Base-by-base conservation (phyloP, 192 early-diverging fungal genomes). In the Coemansia sp. region DNA sequence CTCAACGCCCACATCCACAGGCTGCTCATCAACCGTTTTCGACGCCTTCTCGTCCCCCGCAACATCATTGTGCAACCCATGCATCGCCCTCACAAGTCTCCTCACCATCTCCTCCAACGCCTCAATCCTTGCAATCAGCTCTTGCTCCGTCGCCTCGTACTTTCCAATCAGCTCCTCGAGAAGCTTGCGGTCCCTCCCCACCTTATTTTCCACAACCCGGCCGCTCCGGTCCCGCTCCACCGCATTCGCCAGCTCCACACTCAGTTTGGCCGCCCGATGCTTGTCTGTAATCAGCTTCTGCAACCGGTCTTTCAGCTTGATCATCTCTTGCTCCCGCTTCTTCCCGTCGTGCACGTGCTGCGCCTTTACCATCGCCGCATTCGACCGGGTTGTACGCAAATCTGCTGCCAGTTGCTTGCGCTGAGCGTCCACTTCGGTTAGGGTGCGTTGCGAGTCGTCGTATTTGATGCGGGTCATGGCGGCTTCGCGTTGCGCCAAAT, bases 201-300 rank as follows among this genome's bases (percentile, higher is more conserved):
- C 22, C 19, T 48, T 5, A 15, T 59, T 37, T 20, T 74, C 72
- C 31, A 74, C 50, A 0, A 64, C 67, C 4, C 67, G 50, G 4
- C 66, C 75, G 2, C 54, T 62, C 46, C 71, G 66, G 28, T 69
- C 77, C 8, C 72, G 59, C n/a, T 21, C 42, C 8, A 69, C 37
- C 0, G 75, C 63, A 53, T 83, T 83, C 11, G 60, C 28, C 19
- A 83, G 28, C 52, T 78, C 65, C 5, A 83, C 47, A 17, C 31
- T 25, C 12, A 75, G 50, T 36, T 78, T 75, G 2, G 68, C 62
- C 14, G 59, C 9, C 0, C 72, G 50, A 31, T 72, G 68, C 62
- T 78, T 78, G 34, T 83, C 81, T 0, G 66, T 62, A n/a, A 75
- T 74, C 11, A 75, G 56, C 46, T 69, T 70, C 65, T 83, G 81